Evolutionary conservation across 2,329 filamentous ascomycete genomes (phyloP).

Genomic region (Trichoderma endophyticum): DNA sequence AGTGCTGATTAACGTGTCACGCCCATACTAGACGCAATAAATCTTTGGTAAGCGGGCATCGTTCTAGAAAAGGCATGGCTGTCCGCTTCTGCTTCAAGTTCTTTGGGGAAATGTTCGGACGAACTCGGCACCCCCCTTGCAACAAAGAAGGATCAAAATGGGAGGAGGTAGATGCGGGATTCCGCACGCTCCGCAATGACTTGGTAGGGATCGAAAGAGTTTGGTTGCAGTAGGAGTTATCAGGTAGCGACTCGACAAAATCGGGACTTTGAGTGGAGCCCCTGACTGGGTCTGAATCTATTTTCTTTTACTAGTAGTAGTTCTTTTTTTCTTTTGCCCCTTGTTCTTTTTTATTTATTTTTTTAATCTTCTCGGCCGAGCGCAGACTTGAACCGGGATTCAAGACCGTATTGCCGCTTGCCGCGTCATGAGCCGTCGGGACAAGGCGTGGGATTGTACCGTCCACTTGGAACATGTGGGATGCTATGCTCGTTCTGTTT

Average conservation of each 20-base stretch:
- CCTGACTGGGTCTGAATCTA: background rate
- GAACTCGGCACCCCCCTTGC: background rate
- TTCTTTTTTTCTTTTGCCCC: background rate
- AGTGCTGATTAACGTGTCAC: conserved; percentile 65
- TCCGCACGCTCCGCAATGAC: background rate
- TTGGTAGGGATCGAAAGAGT: background rate
- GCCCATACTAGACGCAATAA: conserved; percentile 5
- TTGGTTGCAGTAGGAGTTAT: background rate
- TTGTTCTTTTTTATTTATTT: background rate
- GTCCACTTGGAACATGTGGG: background rate
- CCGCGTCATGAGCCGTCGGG: background rate
- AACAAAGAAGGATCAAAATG: background rate
- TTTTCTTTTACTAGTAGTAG: background rate
- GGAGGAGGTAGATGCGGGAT: background rate
- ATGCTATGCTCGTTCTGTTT: background rate
- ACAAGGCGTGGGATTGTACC: background rate
- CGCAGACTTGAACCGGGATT: background rate
- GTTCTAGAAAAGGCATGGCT: background rate
- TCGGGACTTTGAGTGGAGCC: background rate
- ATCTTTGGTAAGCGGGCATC: background rate
- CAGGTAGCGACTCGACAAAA: conserved; percentile 1
- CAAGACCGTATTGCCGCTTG: background rate
- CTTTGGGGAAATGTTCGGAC: background rate
- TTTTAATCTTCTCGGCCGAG: conserved; percentile 2
- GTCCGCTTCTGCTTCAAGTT: background rate